These are phyloP conservation scores for Phytophthora quininea DNA, from an alignment of 352 stramenopile species.

Conservation along the genomic window DNA sequence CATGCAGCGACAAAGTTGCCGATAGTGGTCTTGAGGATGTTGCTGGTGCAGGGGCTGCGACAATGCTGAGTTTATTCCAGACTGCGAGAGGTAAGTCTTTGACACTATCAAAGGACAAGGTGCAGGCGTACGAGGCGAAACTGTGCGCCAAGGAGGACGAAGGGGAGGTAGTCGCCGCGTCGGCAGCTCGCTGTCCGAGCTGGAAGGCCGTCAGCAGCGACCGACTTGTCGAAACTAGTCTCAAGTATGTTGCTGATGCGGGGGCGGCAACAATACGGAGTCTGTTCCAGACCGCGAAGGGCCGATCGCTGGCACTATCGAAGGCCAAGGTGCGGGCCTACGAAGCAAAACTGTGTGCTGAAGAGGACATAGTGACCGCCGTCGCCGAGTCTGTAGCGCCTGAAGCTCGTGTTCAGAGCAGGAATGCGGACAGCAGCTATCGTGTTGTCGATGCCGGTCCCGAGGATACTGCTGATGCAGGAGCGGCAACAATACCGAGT, in stretches of 20 bases:
- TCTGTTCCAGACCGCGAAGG: slow-evolving; percentile 24
- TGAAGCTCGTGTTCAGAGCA: neutral
- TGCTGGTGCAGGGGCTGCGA: neutral
- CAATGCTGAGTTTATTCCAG: slow-evolving; percentile 32
- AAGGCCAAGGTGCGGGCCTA: slow-evolving; percentile 21
- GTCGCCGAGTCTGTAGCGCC: neutral
- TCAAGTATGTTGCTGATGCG: too few relatives aligned
- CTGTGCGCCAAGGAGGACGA: slow-evolving; percentile 21
- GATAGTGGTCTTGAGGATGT: neutral
- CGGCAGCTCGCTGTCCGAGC: slow-evolving; percentile 4
- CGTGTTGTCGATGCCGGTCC: neutral
- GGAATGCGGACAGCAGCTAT: neutral
- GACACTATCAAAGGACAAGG: slow-evolving; percentile 31
- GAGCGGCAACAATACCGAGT: neutral
- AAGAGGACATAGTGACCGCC: neutral
- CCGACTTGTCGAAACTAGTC: neutral
- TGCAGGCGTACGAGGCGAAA: slow-evolving; percentile 33
- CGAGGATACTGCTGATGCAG: neutral
- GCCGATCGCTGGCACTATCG: slow-evolving; percentile 24
- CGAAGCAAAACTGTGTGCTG: slow-evolving; percentile 13
- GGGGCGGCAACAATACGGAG: neutral
- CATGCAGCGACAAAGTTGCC: neutral
- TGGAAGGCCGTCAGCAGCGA: neutral
- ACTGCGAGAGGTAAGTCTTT: slow-evolving; percentile 36
- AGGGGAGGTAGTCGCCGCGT: slow-evolving; percentile 9